Evolutionary conservation across 2,329 filamentous ascomycete species (phyloP).

Genomic region (Aspergillus ustus): DNA sequence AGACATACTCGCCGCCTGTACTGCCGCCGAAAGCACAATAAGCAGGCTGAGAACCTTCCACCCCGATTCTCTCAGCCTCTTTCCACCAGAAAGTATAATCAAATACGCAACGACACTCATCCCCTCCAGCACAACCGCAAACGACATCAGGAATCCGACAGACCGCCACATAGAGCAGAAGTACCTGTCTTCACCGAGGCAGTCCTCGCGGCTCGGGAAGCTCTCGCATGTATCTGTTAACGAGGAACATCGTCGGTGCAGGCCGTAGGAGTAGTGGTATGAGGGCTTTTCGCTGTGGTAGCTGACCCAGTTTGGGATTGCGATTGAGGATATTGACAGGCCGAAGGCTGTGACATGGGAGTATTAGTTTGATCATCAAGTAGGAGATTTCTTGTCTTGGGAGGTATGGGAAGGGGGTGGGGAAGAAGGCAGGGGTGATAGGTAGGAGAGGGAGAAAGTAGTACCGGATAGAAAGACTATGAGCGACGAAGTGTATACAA

Average conservation of each 20-base stretch:
- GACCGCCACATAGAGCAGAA: conserved; percentile 95
- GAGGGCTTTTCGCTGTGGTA: conserved; percentile 54
- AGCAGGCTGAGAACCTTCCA: conserved; percentile 77
- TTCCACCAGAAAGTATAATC: conserved; percentile 77
- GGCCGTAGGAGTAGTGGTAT: conserved; percentile 70
- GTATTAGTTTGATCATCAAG: conserved; percentile 25
- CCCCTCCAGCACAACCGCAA: conserved; percentile 80
- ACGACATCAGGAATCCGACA: conserved; percentile 84
- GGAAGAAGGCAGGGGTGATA: not conserved
- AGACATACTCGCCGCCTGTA: conserved; percentile 77
- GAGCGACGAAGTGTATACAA: conserved; percentile 52
- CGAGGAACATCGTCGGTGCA: conserved; percentile 80
- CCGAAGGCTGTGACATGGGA: conserved; percentile 43
- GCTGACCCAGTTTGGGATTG: conserved; percentile 54
- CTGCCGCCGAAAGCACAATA: conserved; percentile 66
- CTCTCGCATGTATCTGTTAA: conserved; percentile 58
- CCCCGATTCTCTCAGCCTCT: conserved; percentile 76
- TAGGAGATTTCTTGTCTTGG: no score
- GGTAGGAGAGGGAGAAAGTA: no score
- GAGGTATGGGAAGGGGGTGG: not conserved
- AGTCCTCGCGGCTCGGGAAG: conserved; percentile 72
- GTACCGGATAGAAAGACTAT: conserved; percentile 50
- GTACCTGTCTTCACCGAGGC: conserved; percentile 66
- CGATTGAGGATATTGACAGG: conserved; percentile 51
- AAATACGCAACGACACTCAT: conserved; percentile 79